Evolutionary conservation across 2,329 filamentous ascomycete species (phyloP).

Genomic region (Stachybotrys echinatus): DNA sequence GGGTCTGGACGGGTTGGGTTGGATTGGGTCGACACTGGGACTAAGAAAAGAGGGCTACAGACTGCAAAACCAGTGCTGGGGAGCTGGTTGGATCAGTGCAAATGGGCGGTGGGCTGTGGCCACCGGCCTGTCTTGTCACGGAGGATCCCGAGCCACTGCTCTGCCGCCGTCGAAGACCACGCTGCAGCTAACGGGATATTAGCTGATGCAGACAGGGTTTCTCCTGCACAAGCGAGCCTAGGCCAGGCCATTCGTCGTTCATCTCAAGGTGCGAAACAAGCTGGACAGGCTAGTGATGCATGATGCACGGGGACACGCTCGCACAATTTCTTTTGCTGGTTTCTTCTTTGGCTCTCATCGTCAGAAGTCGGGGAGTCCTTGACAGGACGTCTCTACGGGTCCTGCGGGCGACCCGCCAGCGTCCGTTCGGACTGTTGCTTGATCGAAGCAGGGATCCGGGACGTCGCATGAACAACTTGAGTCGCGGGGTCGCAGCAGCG

Average conservation of each 20-base stretch:
- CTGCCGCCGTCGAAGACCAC: conserved; percentile 16
- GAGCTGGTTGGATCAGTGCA: not conserved
- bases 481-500: not conserved
- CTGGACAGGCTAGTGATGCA: conserved; percentile 13
- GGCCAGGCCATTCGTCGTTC: conserved; percentile 1
- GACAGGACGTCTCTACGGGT: too few relatives aligned
- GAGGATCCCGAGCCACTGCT: conserved; percentile 17
- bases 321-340: not conserved
- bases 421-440: not conserved
- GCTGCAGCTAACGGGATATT: conserved; percentile 25
- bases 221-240: conserved; percentile 18
- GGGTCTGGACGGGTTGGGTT: too few relatives aligned
- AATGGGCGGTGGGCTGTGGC: not conserved
- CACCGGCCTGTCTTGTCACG: not conserved
- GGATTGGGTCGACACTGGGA: not conserved
- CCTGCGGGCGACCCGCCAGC: too few relatives aligned
- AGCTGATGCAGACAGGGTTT: conserved; percentile 22
- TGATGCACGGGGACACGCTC: conserved; percentile 2
- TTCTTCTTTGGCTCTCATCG: not conserved
- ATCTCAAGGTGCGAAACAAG: conserved; percentile 7
- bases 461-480: not conserved
- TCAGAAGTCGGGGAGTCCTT: too few relatives aligned
- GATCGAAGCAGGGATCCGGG: not conserved
- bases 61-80: not conserved
- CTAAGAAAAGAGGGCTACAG: not conserved